A percentile compares a stretch with the other conserved stretches of the same genome.
Evolutionary conservation across 495 filamentous ascomycete genomes (phyloP).

Genomic region (Aspergillus sclerotiicarbonarius): DNA sequence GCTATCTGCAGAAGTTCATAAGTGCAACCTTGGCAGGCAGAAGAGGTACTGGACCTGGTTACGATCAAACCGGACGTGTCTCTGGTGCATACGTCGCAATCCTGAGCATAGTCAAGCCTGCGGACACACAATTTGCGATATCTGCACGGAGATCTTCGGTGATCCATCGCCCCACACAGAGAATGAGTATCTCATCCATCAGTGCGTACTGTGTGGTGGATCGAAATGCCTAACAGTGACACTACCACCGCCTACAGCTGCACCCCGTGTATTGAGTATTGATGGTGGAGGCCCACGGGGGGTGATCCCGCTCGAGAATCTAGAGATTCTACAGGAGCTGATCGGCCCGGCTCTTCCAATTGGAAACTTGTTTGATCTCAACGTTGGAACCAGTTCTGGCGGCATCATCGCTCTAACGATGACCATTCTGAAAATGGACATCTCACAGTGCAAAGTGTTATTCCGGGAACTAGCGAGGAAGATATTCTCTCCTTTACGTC

Average conservation of each 20-base stretch:
- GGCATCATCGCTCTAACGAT: slow-evolving; percentile 7
- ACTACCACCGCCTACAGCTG: slow-evolving; percentile 29
- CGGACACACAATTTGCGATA: slow-evolving; percentile 30
- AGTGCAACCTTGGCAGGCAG: slow-evolving; percentile 2
- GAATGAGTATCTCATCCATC: slow-evolving; percentile 9
- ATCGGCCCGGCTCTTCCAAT: slow-evolving; percentile 19
- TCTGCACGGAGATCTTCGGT: slow-evolving; percentile 23
- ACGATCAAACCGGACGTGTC: slow-evolving; percentile 12
- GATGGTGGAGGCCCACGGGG: slow-evolving; percentile 30
- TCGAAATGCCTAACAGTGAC: slow-evolving; percentile 5
- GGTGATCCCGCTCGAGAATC: slow-evolving; percentile 27
- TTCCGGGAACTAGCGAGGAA: slow-evolving; percentile 23
- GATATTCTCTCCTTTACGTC: slow-evolving; percentile 14
- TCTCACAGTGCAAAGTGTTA: slow-evolving; percentile 15
- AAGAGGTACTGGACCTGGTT: slow-evolving; percentile 7
- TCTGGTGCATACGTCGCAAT: slow-evolving; percentile 17
- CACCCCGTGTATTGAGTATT: slow-evolving; percentile 27
- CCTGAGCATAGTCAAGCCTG: slow-evolving; percentile 30
- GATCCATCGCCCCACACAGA: slow-evolving; percentile 5
- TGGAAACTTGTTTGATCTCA: slow-evolving; percentile 28
- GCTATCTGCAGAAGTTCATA: slow-evolving; percentile 6
- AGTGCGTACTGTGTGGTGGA: slow-evolving; percentile 14
- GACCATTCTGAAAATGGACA: slow-evolving; percentile 8
- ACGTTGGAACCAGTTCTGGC: slow-evolving; percentile 29
- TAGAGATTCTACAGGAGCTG: slow-evolving; percentile 23